Conservation (phyloP, 1,284 basidiomycete genomes). For the Leccinum fuscescens region DNA sequence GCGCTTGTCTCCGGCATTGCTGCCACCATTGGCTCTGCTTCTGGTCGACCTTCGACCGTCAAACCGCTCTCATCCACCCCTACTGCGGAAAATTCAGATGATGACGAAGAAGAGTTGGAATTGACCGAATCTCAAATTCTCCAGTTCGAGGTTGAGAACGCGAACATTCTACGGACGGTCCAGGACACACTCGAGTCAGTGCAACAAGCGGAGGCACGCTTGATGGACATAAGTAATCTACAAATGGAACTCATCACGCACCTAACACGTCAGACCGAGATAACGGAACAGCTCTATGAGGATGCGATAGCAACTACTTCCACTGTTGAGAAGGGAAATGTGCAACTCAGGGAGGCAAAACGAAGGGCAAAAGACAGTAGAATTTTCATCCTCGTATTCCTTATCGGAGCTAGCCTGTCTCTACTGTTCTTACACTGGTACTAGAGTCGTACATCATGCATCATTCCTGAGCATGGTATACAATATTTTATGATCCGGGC, state of each 20-base stretch:
- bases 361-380: slow-evolving; percentile 80
- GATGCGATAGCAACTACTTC: slow-evolving; percentile 84
- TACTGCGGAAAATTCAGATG: slow-evolving; percentile 49
- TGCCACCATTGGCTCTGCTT: slow-evolving; percentile 56
- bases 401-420: slow-evolving; percentile 82
- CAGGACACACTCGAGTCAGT: slow-evolving; percentile 84
- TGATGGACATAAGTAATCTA: slow-evolving; percentile 87
- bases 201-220: slow-evolving; percentile 82
- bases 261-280: slow-evolving; percentile 83
- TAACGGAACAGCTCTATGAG: slow-evolving; percentile 86
- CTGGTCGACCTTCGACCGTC: slow-evolving; percentile 31
- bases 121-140: slow-evolving; percentile 82
- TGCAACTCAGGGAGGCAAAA: slow-evolving; percentile 80
- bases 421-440: slow-evolving; percentile 87
- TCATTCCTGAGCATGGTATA: slow-evolving; percentile 2
- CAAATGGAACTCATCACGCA: slow-evolving; percentile 88
- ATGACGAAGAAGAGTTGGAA: slow-evolving; percentile 72
- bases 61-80: slow-evolving; percentile 26
- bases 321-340: slow-evolving; percentile 84
- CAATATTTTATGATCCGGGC: slow-evolving; percentile 4
- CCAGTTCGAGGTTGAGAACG: slow-evolving; percentile 89
- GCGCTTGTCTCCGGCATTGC: slow-evolving; percentile 57
- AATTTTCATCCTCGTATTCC: slow-evolving; percentile 81
- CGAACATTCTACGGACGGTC: slow-evolving; percentile 75
- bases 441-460: slow-evolving; percentile 31